phyloP scores from a whole-genome alignment of 2,329 filamentous ascomycete genomes.

The Pestalotiopsis sp. region DNA sequence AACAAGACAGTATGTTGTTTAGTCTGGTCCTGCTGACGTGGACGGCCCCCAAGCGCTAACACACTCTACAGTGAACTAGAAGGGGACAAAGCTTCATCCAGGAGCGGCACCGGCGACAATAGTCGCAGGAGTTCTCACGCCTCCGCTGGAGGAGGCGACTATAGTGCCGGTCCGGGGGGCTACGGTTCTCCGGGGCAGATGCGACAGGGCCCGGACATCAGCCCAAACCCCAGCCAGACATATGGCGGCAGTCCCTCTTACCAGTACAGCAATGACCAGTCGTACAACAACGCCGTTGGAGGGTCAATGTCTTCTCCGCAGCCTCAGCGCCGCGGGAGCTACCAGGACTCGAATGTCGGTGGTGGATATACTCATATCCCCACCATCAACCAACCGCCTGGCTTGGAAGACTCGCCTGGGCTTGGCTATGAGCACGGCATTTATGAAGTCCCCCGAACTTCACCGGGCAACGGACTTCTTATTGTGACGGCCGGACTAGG shows the following conservation, averaged over 20 bases:
- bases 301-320: constrained; percentile 29
- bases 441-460: constrained; percentile 30
- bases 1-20: constrained; percentile 45
- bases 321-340: constrained; percentile 17
- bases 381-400: constrained; percentile 26
- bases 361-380: constrained; percentile 25
- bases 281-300: constrained; percentile 19
- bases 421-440: constrained; percentile 21
- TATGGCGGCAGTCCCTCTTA: constrained; percentile 17
- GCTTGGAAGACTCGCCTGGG: constrained; percentile 24
- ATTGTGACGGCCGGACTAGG: constrained; percentile 32
- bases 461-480: constrained; percentile 26
- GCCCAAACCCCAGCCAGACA: neutral
- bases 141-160: constrained; percentile 22
- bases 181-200: neutral
- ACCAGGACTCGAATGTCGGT: constrained; percentile 16
- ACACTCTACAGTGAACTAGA: constrained; percentile 44
- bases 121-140: constrained; percentile 30
- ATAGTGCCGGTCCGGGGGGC: neutral
- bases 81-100: constrained; percentile 39
- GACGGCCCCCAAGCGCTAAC: constrained; percentile 6
- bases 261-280: constrained; percentile 15
- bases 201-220: neutral
- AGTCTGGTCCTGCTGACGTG: constrained; percentile 23
- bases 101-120: constrained; percentile 20